Percentiles rank a stretch among this genome's conserved stretches.
Conservation (phyloP, 441 rosid species). For the Macaranga tanarius region DNA sequence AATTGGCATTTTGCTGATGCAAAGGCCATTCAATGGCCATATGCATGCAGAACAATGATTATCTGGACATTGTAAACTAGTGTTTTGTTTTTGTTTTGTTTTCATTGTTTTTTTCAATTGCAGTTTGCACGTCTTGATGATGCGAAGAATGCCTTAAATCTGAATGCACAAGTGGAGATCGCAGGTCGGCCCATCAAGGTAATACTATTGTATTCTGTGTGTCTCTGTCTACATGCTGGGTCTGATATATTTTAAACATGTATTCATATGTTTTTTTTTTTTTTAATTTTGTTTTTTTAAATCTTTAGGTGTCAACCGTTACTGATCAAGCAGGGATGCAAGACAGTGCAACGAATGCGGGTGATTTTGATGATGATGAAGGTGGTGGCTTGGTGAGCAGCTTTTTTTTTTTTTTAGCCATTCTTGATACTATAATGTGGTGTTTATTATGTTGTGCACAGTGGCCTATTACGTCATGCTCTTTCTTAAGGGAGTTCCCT, state of each 20-base stretch:
- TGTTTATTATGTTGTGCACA: neutral
- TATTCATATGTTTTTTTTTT: neutral
- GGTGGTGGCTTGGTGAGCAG: constrained; percentile 94
- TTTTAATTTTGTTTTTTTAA: constrained; percentile 24
- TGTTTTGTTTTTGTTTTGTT: too few relatives aligned
- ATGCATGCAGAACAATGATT: neutral
- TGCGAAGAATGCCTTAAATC: constrained; percentile 84
- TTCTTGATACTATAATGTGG: neutral
- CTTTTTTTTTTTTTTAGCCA: constrained; percentile 8
- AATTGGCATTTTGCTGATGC: neutral
- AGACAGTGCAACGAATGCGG: constrained; percentile 66
- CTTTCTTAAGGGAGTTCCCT: neutral
- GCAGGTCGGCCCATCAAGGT: constrained; percentile 97
- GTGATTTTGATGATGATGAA: constrained; percentile 97
- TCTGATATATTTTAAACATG: neutral
- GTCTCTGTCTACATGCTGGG: neutral
- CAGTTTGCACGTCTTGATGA: constrained; percentile 98
- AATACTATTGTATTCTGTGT: neutral
- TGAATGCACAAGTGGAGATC: constrained; percentile 92
- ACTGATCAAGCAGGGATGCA: constrained; percentile 79
- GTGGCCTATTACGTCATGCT: neutral
- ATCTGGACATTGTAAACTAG: constrained; percentile 4
- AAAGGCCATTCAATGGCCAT: too few relatives aligned
- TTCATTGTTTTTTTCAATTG: constrained; percentile 15
- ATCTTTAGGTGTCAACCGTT: constrained; percentile 79